Conservation (phyloP, 2,329 filamentous ascomycete species). For the Sarocladium brachiariae region DNA sequence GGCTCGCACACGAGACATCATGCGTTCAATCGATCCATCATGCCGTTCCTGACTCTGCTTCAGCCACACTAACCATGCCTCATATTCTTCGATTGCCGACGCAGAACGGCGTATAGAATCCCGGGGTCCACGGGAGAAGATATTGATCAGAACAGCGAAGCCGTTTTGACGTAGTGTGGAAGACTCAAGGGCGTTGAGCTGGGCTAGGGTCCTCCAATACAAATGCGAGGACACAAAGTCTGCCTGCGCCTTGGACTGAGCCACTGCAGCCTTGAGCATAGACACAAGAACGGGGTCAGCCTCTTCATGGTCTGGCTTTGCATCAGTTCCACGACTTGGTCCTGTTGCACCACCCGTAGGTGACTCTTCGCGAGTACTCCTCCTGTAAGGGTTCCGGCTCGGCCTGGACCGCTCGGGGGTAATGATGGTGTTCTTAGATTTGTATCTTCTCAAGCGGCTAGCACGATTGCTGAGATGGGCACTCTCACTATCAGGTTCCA, state of each 20-base stretch:
- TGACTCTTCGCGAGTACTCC: constrained; percentile 18
- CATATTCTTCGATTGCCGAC: constrained; percentile 69
- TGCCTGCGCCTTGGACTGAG: constrained; percentile 68
- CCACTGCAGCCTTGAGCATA: constrained; percentile 71
- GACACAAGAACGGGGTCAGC: constrained; percentile 53
- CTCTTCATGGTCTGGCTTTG: constrained; percentile 24
- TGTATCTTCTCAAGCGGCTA: constrained; percentile 52
- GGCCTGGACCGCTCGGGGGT: constrained; percentile 43
- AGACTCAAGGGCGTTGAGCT: constrained; percentile 57
- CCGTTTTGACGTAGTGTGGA: constrained; percentile 58
- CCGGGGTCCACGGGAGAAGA: constrained; percentile 65
- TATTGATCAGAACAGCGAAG: constrained; percentile 63
- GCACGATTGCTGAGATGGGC: constrained; percentile 67
- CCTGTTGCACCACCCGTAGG: constrained; percentile 8
- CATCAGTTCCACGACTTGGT: neutral
- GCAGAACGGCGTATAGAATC: constrained; percentile 64
- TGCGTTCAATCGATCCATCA: constrained; percentile 64
- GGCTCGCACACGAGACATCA: constrained; percentile 66
- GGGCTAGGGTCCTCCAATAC: constrained; percentile 77
- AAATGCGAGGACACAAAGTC: constrained; percentile 80
- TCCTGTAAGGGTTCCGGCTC: constrained; percentile 54
- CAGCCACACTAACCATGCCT: constrained; percentile 76
- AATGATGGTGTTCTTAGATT: constrained; percentile 52
- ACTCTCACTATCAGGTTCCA: constrained; percentile 51
- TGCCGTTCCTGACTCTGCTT: constrained; percentile 76